Evolutionary conservation across 345 rosid species (phyloP).

Genomic region (Eucalyptus paniculata): DNA sequence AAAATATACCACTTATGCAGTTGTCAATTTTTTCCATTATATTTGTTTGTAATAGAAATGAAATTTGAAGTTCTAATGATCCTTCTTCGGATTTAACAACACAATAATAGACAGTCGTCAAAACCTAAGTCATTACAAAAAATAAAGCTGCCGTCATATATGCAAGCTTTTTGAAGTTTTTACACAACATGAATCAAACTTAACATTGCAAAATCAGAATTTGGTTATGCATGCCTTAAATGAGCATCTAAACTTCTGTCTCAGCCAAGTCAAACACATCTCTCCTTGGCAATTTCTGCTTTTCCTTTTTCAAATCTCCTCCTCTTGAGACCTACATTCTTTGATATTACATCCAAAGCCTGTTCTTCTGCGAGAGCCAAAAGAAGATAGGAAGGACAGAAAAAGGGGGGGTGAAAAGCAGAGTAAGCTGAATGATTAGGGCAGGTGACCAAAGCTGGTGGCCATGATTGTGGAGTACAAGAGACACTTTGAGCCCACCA

Average conservation of each 20-base stretch:
- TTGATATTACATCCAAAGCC: neutral
- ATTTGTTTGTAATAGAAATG: neutral
- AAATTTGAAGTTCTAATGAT: neutral
- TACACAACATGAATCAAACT: neutral
- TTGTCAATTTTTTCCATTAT: neutral
- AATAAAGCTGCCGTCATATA: neutral
- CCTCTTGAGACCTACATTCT: neutral
- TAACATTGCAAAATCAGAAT: neutral
- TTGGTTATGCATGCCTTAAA: neutral
- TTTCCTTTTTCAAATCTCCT: neutral
- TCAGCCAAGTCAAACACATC: neutral
- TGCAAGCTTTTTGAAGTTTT: neutral
- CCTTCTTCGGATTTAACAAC: neutral
- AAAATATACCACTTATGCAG: neutral
- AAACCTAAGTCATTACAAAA: neutral
- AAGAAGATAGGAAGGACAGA: neutral
- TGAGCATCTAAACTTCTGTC: neutral
- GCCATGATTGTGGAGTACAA: neutral
- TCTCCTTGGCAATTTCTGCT: neutral
- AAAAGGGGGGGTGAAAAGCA: neutral
- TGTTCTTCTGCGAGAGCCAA: neutral
- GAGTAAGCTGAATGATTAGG: neutral
- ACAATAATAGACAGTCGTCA: accelerated
- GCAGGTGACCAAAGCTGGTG: neutral
- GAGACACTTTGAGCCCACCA: neutral